A percentile compares a stretch with the other conserved stretches of the same genome.
These are phyloP conservation scores for Chaetomiaceae sp. DNA, from an alignment of 2,329 filamentous ascomycete species.

Conservation along the genomic window DNA sequence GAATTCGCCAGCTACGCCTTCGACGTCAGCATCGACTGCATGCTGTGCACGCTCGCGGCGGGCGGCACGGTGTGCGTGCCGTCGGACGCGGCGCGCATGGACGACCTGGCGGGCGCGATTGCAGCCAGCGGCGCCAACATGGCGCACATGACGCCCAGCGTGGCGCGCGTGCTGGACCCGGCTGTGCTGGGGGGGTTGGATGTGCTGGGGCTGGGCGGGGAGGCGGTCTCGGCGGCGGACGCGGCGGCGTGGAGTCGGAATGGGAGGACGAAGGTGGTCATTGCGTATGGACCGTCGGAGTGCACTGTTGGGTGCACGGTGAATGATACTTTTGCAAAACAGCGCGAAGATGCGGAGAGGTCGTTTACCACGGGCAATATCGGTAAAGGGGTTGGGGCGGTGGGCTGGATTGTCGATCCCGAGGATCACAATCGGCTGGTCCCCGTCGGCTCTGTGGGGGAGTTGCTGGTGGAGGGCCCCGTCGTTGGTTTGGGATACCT, in stretches of 20 bases:
- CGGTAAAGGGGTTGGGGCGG: constrained; percentile 3
- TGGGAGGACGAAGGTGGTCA: background rate
- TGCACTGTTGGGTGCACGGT: background rate
- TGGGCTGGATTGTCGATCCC: constrained; percentile 14
- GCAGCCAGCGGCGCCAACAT: background rate
- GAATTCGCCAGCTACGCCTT: constrained; percentile 35
- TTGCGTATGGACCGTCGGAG: background rate
- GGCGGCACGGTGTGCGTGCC: constrained; percentile 43
- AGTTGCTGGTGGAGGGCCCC: constrained; percentile 20
- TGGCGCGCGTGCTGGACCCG: constrained; percentile 21
- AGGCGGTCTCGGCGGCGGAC: constrained; percentile 13
- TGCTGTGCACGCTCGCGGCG: constrained; percentile 34
- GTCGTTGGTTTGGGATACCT: constrained; percentile 17
- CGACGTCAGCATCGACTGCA: constrained; percentile 36
- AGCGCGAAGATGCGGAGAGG: background rate
- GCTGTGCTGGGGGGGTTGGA: constrained; percentile 20
- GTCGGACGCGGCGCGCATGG: constrained; percentile 10
- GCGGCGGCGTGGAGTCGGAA: background rate
- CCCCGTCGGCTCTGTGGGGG: constrained; percentile 18
- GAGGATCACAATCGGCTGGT: constrained; percentile 11
- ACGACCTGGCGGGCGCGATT: constrained; percentile 21
- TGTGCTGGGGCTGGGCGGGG: constrained; percentile 22
- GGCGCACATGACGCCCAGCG: background rate
- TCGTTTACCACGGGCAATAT: constrained; percentile 1
- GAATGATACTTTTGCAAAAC: background rate